Conservation (phyloP, 106 monocot species). For the Allium sativum region DNA sequence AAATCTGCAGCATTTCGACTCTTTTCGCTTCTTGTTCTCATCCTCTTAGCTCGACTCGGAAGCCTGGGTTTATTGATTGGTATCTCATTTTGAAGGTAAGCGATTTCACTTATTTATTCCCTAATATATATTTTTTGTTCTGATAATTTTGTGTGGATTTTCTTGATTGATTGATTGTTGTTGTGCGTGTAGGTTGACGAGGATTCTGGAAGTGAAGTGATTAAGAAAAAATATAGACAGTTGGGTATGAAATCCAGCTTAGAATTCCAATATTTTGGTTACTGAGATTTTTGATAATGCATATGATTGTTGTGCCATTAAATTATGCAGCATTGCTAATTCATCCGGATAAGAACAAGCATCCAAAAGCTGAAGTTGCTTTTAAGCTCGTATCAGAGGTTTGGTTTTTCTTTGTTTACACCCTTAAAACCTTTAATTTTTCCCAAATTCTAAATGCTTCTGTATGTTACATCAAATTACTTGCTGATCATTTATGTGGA, state of each 20-base stretch:
- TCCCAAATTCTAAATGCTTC: background rate
- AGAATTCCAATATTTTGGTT: background rate
- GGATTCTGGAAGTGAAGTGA: constrained; percentile 8
- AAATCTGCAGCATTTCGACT: constrained; percentile 32
- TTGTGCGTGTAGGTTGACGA: constrained; percentile 9
- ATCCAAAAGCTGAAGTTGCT: constrained; percentile 74
- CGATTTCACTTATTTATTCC: background rate
- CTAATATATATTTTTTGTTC: background rate
- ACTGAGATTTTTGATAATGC: background rate
- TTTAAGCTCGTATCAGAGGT: constrained; percentile 91
- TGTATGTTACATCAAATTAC: too few relatives aligned
- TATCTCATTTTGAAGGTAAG: constrained; percentile 58
- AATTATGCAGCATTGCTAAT: constrained; percentile 49
- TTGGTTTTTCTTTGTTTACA: background rate
- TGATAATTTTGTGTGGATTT: background rate
- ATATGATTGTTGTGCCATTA: background rate
- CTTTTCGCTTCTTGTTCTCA: constrained; percentile 41
- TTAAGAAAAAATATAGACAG: constrained; percentile 5
- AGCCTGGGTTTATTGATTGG: constrained; percentile 57
- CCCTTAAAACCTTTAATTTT: background rate
- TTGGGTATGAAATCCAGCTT: constrained; percentile 5
- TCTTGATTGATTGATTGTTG: background rate
- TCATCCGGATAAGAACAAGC: constrained; percentile 87
- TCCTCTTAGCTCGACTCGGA: constrained; percentile 8
- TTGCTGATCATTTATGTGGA: too few relatives aligned